phyloP scores from a whole-genome alignment of 2,329 filamentous ascomycete species.

The Trichophyton mentagrophytes region DNA sequence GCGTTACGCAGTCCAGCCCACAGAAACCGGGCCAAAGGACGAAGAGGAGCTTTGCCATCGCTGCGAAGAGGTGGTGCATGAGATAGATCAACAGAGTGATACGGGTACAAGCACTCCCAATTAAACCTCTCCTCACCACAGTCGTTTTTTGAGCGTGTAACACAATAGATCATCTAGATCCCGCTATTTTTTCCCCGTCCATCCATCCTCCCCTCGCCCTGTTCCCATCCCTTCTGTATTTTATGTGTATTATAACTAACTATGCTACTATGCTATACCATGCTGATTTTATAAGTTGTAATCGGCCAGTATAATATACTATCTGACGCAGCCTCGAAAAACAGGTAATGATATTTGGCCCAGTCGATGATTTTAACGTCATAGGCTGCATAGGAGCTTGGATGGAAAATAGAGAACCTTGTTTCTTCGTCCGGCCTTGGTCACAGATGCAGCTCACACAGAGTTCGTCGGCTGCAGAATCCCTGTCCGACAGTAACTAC shows the following conservation, averaged over 20 bases:
- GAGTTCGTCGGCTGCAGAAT: not conserved
- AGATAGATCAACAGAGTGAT: slow-evolving; percentile 16
- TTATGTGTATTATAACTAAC: not conserved
- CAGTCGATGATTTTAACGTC: not conserved
- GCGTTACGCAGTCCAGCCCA: slow-evolving; percentile 56
- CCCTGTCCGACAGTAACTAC: not conserved
- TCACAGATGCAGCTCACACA: not conserved
- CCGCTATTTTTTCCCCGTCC: not conserved
- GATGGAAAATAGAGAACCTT: not conserved
- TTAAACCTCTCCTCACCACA: not conserved
- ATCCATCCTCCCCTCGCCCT: not conserved
- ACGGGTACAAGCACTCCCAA: not conserved
- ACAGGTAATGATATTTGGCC: too few species aligned
- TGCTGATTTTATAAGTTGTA: not conserved
- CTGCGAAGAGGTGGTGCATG: slow-evolving; percentile 54
- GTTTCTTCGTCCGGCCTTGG: not conserved
- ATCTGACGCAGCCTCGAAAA: too few species aligned
- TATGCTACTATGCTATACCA: not conserved
- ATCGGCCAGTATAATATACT: not conserved
- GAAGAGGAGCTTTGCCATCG: slow-evolving; percentile 57
- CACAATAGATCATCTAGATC: not conserved
- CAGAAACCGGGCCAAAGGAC: slow-evolving; percentile 14
- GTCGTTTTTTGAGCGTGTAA: not conserved
- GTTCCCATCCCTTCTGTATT: not conserved
- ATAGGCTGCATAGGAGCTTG: not conserved